These are phyloP conservation scores for Botrytis medusae DNA, from an alignment of 2,329 filamentous ascomycete genomes.

Conservation along the genomic window DNA sequence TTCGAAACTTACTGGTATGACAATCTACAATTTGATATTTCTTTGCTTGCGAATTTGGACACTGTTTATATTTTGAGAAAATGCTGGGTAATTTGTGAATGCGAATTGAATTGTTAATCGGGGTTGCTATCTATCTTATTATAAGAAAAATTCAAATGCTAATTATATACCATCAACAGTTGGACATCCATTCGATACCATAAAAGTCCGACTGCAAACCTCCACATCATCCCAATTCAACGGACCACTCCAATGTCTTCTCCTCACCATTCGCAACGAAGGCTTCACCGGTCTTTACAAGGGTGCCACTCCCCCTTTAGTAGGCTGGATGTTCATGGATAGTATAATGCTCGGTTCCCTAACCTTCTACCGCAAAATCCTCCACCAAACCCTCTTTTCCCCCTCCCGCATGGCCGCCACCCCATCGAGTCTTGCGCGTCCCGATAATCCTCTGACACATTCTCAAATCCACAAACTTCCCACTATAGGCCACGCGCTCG, in stretches of 20 bases:
- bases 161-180: slow-evolving; percentile 40
- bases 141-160: not conserved
- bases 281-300: slow-evolving; percentile 88
- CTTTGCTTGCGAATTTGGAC: not conserved
- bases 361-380: slow-evolving; percentile 81
- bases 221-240: slow-evolving; percentile 74
- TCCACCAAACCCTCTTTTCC: slow-evolving; percentile 78
- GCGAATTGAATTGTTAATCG: not conserved
- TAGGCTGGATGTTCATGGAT: slow-evolving; percentile 99
- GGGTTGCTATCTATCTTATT: not conserved
- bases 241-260: slow-evolving; percentile 81
- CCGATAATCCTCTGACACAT: slow-evolving; percentile 32
- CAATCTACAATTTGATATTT: not conserved
- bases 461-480: slow-evolving; percentile 58
- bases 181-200: slow-evolving; percentile 83
- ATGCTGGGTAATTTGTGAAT: not conserved
- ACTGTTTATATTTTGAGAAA: not conserved
- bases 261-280: slow-evolving; percentile 83
- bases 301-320: slow-evolving; percentile 83
- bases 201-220: slow-evolving; percentile 95
- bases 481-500: slow-evolving; percentile 78
- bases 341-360: slow-evolving; percentile 85
- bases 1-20: slow-evolving; percentile 76
- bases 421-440: slow-evolving; percentile 29
- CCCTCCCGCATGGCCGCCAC: slow-evolving; percentile 43